Percentiles rank a stretch among this genome's conserved stretches.
Conservation (phyloP, 2,329 filamentous ascomycete genomes). For the Aspergillus intermedius region DNA sequence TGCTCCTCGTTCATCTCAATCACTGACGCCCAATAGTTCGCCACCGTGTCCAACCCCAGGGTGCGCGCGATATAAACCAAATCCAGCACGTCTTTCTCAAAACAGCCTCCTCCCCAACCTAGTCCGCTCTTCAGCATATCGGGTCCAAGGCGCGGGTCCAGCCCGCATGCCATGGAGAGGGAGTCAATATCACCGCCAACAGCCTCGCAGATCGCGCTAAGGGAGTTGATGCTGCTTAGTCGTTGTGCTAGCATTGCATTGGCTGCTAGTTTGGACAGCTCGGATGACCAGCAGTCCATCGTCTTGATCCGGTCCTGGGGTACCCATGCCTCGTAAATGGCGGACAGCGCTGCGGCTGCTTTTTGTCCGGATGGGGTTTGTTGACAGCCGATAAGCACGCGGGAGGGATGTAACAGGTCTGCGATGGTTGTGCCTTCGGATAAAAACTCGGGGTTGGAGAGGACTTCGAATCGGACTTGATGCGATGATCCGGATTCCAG, state of each 20-base stretch:
- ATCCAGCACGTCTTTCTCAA: slow-evolving; percentile 71
- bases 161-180: slow-evolving; percentile 59
- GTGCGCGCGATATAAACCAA: slow-evolving; percentile 67
- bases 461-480: slow-evolving; percentile 62
- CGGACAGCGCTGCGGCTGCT: slow-evolving; percentile 58
- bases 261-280: slow-evolving; percentile 69
- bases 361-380: slow-evolving; percentile 52
- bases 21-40: slow-evolving; percentile 67
- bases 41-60: slow-evolving; percentile 63
- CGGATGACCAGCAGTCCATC: slow-evolving; percentile 69
- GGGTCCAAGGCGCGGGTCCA: slow-evolving; percentile 64
- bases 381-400: slow-evolving; percentile 66
- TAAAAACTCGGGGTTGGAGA: slow-evolving; percentile 76
- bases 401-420: slow-evolving; percentile 63
- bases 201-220: slow-evolving; percentile 69
- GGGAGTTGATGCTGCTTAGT: slow-evolving; percentile 72
- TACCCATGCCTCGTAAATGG: slow-evolving; percentile 66
- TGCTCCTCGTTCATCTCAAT: slow-evolving; percentile 72
- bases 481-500: slow-evolving; percentile 41
- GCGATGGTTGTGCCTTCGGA: slow-evolving; percentile 69
- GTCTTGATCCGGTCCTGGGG: slow-evolving; percentile 60
- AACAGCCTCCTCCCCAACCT: slow-evolving; percentile 73
- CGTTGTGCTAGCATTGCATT: slow-evolving; percentile 76
- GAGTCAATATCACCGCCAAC: slow-evolving; percentile 68
- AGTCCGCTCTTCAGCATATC: slow-evolving; percentile 67